Evolutionary conservation across 306 rosid species (phyloP).

Genomic region (barrel medic (Medicago truncatula)): DNA sequence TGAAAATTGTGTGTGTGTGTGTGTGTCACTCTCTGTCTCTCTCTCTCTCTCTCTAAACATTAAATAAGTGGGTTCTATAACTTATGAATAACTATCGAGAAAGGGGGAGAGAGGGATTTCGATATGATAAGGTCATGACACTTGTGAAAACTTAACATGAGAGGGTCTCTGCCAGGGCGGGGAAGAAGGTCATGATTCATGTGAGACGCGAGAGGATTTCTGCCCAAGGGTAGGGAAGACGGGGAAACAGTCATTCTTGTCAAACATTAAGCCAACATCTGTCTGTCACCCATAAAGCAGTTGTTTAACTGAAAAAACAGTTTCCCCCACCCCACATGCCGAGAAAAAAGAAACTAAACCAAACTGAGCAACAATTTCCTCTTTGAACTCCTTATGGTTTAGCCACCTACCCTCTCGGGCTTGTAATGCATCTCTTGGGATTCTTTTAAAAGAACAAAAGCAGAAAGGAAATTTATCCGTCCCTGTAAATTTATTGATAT

Average conservation of each 20-base stretch:
- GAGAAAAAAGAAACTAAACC: not conserved
- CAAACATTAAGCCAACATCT: constrained; percentile 21
- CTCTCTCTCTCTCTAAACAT: not conserved
- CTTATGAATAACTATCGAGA: not conserved
- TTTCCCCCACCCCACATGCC: not conserved
- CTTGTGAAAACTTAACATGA: constrained; percentile 24
- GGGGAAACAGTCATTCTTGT: constrained; percentile 7
- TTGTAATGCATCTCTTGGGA: constrained; percentile 2
- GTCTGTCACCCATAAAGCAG: constrained; percentile 7
- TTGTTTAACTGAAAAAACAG: constrained; percentile 12
- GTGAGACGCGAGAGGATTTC: constrained; percentile 8
- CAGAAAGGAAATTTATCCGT: too few relatives aligned
- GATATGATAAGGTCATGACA: not conserved
- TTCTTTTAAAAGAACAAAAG: not conserved
- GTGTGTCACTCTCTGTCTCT: too few relatives aligned
- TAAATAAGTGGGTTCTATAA: not conserved
- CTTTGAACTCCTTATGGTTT: constrained; percentile 17
- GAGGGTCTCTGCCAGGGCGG: not conserved
- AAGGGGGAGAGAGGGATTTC: not conserved
- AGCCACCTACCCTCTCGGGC: constrained; percentile 23
- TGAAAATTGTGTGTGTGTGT: not conserved
- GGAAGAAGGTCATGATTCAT: not conserved
- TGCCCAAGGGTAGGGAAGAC: not conserved
- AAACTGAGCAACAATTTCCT: not conserved
- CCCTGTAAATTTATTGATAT: too few relatives aligned